Conservation (phyloP, 2,329 filamentous ascomycete species). For the Microdochium trichocladiopsis region DNA sequence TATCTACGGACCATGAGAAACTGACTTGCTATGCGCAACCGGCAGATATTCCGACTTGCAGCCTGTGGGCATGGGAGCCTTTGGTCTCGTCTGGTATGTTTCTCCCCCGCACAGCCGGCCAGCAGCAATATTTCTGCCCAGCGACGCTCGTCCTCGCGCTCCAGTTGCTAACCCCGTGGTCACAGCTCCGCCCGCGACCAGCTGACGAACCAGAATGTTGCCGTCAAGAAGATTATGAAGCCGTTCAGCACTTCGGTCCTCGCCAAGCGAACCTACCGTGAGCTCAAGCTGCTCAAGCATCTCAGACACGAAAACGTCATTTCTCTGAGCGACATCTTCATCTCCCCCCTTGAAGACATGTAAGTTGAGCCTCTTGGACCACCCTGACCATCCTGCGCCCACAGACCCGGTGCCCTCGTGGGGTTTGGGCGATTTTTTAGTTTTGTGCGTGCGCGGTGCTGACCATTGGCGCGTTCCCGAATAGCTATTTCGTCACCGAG, state of each 20-base stretch:
- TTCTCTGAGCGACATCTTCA: constrained; percentile 98
- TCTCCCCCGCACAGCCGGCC: constrained; percentile 1
- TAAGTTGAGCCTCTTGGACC: constrained; percentile 37
- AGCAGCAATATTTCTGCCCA: no score
- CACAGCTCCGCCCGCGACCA: constrained; percentile 90
- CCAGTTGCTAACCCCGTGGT: constrained; percentile 8
- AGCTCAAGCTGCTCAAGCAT: constrained; percentile 96
- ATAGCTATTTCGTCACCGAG: constrained; percentile 95
- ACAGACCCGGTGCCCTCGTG: no score
- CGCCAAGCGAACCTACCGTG: constrained; percentile 94
- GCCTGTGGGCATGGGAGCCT: constrained; percentile 97
- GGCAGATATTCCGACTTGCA: constrained; percentile 92
- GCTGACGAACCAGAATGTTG: constrained; percentile 92
- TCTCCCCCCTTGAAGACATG: constrained; percentile 98
- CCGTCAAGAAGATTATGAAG: constrained; percentile 99
- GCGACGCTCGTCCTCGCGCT: no score
- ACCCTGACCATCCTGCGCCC: no score
- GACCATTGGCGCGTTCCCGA: constrained; percentile 4
- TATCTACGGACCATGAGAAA: constrained; percentile 6
- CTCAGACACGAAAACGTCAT: constrained; percentile 98
- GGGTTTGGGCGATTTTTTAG: no score
- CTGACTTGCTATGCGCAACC: constrained; percentile 12
- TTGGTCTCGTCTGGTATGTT: constrained; percentile 88
- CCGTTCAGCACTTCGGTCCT: constrained; percentile 98
- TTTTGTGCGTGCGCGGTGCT: background rate